phyloP scores from a whole-genome alignment of 345 rosid species.

The Acer yangbiense region DNA sequence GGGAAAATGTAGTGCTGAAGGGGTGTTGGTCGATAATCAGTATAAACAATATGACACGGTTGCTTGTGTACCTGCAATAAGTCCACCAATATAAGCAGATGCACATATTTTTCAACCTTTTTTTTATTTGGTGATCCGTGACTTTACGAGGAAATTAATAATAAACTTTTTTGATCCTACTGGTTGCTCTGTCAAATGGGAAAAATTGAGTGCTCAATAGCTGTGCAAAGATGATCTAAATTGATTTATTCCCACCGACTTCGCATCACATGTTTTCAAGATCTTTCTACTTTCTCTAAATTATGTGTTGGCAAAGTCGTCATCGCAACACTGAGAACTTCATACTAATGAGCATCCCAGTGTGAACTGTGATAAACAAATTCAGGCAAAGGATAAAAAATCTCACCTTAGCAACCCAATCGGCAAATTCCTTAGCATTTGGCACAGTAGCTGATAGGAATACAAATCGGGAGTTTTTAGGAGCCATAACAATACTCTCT shows the following conservation, averaged over 20 bases:
- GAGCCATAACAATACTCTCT: constrained; percentile 99
- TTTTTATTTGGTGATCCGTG: background rate
- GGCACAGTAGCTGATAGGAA: constrained; percentile 99
- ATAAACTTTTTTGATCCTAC: background rate
- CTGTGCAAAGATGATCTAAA: background rate
- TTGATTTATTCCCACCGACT: background rate
- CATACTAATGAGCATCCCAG: background rate
- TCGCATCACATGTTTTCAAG: background rate
- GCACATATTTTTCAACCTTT: background rate
- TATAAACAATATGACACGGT: constrained; percentile 97
- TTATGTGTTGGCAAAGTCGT: background rate
- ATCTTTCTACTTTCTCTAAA: background rate
- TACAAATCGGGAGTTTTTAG: constrained; percentile 86
- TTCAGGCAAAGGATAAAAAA: background rate
- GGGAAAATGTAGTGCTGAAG: constrained; percentile 97
- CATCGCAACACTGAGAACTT: background rate
- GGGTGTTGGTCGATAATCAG: constrained; percentile 99
- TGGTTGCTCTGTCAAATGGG: background rate
- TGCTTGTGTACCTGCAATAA: constrained; percentile 81
- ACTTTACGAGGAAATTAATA: background rate
- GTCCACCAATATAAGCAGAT: constrained; percentile 23
- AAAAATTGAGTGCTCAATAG: background rate
- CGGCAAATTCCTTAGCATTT: constrained; percentile 98
- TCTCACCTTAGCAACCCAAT: constrained; percentile 97
- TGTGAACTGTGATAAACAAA: background rate